phyloP scores from a whole-genome alignment of 768 basidiomycete species.

The Tubosaeta sp. region DNA sequence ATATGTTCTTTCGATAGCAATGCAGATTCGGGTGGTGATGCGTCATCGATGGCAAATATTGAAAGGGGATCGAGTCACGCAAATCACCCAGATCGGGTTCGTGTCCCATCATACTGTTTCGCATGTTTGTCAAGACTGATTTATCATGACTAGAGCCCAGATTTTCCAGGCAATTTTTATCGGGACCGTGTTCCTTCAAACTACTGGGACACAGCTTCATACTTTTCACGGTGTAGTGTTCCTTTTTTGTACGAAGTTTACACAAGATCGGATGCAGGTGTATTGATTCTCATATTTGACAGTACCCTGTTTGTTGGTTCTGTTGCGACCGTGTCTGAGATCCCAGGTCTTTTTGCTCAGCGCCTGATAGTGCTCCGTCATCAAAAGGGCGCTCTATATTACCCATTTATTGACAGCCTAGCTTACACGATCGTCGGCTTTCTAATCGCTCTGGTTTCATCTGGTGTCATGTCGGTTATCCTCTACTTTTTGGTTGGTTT shows the following conservation, averaged over 20 bases:
- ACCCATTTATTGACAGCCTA: conserved; percentile 44
- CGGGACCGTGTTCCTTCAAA: conserved; percentile 40
- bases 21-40: conserved; percentile 44
- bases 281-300: conserved; percentile 22
- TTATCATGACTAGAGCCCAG: conserved; percentile 36
- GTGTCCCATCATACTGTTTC: conserved; percentile 11
- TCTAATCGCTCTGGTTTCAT: conserved; percentile 33
- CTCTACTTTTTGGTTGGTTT: conserved; percentile 21
- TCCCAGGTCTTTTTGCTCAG: conserved; percentile 42
- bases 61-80: conserved; percentile 35
- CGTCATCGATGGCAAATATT: conserved; percentile 43
- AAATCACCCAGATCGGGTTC: conserved; percentile 34
- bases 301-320: conserved; percentile 48
- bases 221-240: conserved; percentile 62
- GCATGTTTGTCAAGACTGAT: conserved; percentile 1
- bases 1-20: conserved; percentile 42
- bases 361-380: conserved; percentile 43
- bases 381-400: conserved; percentile 43
- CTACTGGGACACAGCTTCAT: conserved; percentile 26
- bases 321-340: conserved; percentile 49
- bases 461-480: conserved; percentile 5
- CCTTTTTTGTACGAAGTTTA: conserved; percentile 59
- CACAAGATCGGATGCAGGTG: not conserved
- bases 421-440: conserved; percentile 44
- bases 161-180: conserved; percentile 18